Evolutionary conservation across 176 grass and related monocot genomes (phyloP), one percentile per base, ranked within the genome.

Genomic region (Urochloa ruziziensis): DNA sequence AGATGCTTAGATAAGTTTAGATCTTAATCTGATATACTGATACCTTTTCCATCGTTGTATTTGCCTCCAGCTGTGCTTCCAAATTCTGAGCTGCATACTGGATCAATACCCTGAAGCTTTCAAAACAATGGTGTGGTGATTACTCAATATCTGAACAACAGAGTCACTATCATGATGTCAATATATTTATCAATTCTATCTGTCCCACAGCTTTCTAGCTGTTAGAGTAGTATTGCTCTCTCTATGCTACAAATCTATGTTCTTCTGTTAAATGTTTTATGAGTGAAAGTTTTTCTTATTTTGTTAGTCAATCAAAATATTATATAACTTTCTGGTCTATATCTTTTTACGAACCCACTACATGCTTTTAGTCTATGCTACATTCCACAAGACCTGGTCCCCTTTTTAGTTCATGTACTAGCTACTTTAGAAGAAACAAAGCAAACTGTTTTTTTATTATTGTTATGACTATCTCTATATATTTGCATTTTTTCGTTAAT

Each of bases 51-150:
- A 67, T 82, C 19, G 48, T 84, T 75, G 44, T 82, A 52, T 74
- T 80, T 77, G 48, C 72, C 54, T 92, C 75, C 92, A 98, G 96
- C 69, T 95, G 73, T 91, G 89, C 77, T 91, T 93, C 86, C 86
- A 98, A 86, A 78, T 95, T 87, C 64, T 95, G 82, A 84, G 79
- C 81, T 93, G 82, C 80, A 66, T 95, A 63, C 63, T 91, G 69
- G 88, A 94, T 81, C 66, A 80, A 14, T 88, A 95, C 67, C 85
- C 88, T 19, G 91, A 93, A 74, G 86, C 84, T 82, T 62, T 87
- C 74, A 81, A 89, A 71, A 81, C 82, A 80, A 86, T 88, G 92
- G 96, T 98, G 85, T 78, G 57, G 75, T 88, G 35, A 70, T 53
- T 83, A 64, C 35, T 86, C 49, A 70, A 51, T 78, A 77, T 73